Evolutionary conservation across 352 stramenopile species (phyloP), one percentile per base, ranked within the genome.

Genomic region (Phytophthora macrochlamydospora): DNA sequence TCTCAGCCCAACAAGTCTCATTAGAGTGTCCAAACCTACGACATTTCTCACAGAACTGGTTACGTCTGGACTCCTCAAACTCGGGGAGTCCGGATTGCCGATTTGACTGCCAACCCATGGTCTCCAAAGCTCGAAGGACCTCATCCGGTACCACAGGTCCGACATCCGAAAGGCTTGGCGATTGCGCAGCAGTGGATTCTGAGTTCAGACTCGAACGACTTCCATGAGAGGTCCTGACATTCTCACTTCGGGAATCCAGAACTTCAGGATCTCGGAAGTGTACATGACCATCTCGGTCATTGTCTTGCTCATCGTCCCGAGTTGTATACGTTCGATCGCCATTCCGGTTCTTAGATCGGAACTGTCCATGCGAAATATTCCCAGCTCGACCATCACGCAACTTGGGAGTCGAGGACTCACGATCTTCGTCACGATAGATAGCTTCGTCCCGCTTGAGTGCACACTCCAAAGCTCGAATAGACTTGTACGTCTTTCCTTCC

Each of bases 31-130:
- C 18, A 42, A 8, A 28, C 6, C 40, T 38, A 12, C 52, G 8
- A 30, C 52, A 59, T 31, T 59, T 29, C 29, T 51, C 52, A n/a
- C 52, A 59, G 14, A 46, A 46, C 12, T 28, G 14, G 12, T 46
- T 46, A n/a, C 40, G 40, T 4, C 40, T 7, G 6, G 8, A 7
- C 6, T 24, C 9, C 40, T 46, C 40, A 24, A 46, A 46, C 18
- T 13, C 40, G 18, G 40, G 40, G 8, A 24, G 6, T n/a, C 40
- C 40, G 8, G 40, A 46, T 24, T 7, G 40, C 4, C 8, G 40
- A 46, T 46, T 46, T 46, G 40, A 13, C 18, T 13, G 12, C 40
- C 40, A 46, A 28, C 40, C 40, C 40, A 46, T 8, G 40, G 12
- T 24, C 18, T 46, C 40, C 40, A 46, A 2, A 14, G 18, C 40